Evolutionary conservation across 257 asterid species (phyloP), one percentile per base, ranked within the genome.

Genomic region (Jacaranda mimosifolia): DNA sequence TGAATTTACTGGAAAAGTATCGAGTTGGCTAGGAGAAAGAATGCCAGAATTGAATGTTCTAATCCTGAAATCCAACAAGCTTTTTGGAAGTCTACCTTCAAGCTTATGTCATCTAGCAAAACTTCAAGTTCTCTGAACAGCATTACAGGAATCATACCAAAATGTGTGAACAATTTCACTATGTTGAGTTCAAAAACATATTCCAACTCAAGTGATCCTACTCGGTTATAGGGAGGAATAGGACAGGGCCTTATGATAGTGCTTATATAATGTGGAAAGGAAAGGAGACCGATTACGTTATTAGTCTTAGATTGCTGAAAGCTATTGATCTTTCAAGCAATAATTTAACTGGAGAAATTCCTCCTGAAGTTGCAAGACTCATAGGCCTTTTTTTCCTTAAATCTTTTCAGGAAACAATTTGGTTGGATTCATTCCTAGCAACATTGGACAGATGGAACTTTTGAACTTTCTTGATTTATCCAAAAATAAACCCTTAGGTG

Each of bases 261-360:
- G 84, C 83, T 5, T n/a, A 21, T 43, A 0, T 83, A 51, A 65
- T 36, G 62, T 80, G 89, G 86, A 85, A 85, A 49, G 83, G 86
- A 68, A 45, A 32, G 6, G 79, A 65, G 58, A 21, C 38, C 4
- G 56, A 73, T 26, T 79, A 74, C 21, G 52, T 11, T 18, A 83
- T 53, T 0, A 26, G 2, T 26, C 32, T 26, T 26, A 26, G 32
- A 26, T 0, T 26, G 1, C 32, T 26, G 32, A 26, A 26, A 26
- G 32, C 32, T 2, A 26, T 26, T 26, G 32, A 26, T 26, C 32
- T 26, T 26, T 26, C 32, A 26, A 26, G 32, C 32, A 26, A 26
- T 26, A 26, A 26, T 26, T 26, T 26, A 26, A 26, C 32, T 26
- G 32, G 32, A 2, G 32, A 26, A 26, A 26, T 26, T 26, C 32